Evolutionary conservation across 495 filamentous ascomycete species (phyloP).

Genomic region (Hyaloscypha hepaticicola): DNA sequence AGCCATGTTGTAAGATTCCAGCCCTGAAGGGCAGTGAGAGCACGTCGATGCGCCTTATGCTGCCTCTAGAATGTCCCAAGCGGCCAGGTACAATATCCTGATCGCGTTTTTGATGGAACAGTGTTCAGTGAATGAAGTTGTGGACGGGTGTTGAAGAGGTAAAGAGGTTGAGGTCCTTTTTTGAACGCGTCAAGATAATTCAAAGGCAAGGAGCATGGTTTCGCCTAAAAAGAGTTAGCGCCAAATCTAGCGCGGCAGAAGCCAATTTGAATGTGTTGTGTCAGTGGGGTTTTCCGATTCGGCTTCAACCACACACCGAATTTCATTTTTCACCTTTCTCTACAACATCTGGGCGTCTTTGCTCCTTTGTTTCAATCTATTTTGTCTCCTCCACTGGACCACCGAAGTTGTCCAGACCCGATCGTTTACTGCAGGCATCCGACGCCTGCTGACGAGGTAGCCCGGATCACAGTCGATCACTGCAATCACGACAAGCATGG

Average conservation of each 20-base stretch:
- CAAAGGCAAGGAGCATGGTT: not conserved
- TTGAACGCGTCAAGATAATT: slow-evolving; percentile 12
- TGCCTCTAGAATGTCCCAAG: slow-evolving; percentile 1
- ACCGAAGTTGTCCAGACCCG: not conserved
- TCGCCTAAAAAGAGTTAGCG: slow-evolving; percentile 10
- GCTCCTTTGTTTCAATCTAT: not conserved
- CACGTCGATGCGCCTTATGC: slow-evolving; percentile 16
- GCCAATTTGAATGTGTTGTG: too few species aligned
- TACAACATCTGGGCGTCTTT: not conserved
- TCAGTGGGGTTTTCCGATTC: too few species aligned
- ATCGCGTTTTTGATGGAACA: slow-evolving; percentile 27
- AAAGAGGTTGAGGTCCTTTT: not conserved
- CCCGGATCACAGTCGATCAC: not conserved
- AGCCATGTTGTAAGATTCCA: slow-evolving; percentile 51
- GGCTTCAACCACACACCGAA: not conserved
- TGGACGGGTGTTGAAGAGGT: slow-evolving; percentile 14
- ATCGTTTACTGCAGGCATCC: not conserved
- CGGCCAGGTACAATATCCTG: not conserved
- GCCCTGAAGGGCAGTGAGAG: slow-evolving; percentile 13
- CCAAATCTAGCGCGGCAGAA: not conserved
- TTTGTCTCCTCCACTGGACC: not conserved
- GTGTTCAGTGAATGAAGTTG: slow-evolving; percentile 7
- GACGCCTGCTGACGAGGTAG: not conserved
- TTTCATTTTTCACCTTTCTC: not conserved
- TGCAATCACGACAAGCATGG: slow-evolving; percentile 48